These are phyloP conservation scores for Monosporascus sp. DNA, from an alignment of 2,329 filamentous ascomycete species.

Conservation along the genomic window DNA sequence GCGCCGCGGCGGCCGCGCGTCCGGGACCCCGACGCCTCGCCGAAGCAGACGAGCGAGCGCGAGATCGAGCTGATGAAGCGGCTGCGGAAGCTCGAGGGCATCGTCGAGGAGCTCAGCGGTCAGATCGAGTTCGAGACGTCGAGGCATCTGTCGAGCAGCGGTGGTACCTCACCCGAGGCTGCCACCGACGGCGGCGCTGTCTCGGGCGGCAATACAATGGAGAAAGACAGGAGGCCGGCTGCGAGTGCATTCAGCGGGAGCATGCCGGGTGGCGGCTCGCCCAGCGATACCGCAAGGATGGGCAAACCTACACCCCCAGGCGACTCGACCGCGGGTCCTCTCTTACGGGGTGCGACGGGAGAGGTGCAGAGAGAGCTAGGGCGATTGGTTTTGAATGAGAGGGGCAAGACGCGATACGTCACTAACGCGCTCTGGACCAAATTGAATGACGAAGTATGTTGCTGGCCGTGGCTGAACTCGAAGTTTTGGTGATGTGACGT, in stretches of 20 bases:
- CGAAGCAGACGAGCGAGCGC: constrained; percentile 54
- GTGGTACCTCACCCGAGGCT: constrained; percentile 34
- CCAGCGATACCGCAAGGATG: constrained; percentile 7
- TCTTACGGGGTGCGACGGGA: constrained; percentile 20
- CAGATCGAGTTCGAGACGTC: constrained; percentile 53
- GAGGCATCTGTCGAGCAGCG: constrained; percentile 29
- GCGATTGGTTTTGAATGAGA: constrained; percentile 63
- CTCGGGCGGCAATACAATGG: constrained; percentile 3
- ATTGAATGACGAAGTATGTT: constrained; percentile 63
- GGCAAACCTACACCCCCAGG: constrained; percentile 13
- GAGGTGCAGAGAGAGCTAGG: constrained; percentile 53
- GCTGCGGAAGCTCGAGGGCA: constrained; percentile 66
- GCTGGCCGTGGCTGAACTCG: neutral
- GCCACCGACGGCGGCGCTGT: constrained; percentile 12
- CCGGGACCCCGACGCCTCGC: constrained; percentile 58
- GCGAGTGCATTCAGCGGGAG: constrained; percentile 14
- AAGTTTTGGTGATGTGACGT: too few species aligned
- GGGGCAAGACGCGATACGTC: constrained; percentile 64
- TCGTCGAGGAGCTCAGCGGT: constrained; percentile 64
- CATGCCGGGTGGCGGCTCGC: constrained; percentile 10
- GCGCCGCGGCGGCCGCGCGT: constrained; percentile 62
- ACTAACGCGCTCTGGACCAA: constrained; percentile 74
- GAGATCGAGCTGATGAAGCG: constrained; percentile 68
- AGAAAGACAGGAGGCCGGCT: constrained; percentile 16
- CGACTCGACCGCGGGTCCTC: constrained; percentile 19